phyloP scores from a whole-genome alignment of 768 basidiomycete genomes.

The Termitomyces sp. region DNA sequence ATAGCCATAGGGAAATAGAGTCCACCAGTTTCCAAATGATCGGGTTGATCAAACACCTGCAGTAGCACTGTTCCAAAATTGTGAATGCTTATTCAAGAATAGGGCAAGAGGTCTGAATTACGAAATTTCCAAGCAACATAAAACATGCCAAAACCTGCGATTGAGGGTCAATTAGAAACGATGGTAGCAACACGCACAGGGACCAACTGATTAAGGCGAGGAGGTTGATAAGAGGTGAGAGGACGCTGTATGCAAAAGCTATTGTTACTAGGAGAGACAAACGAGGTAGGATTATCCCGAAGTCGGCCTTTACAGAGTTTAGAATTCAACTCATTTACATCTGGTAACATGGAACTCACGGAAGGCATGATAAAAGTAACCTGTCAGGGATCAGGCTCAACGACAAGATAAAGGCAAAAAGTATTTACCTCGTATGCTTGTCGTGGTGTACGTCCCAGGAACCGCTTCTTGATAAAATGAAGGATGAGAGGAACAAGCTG shows the following conservation, averaged over 20 bases:
- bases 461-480: conserved; percentile 62
- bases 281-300: conserved; percentile 47
- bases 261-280: conserved; percentile 54
- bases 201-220: conserved; percentile 53
- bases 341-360: background rate
- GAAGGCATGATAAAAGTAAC: conserved; percentile 4
- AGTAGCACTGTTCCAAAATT: conserved; percentile 36
- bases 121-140: conserved; percentile 6
- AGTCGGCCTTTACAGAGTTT: conserved; percentile 28
- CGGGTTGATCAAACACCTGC: conserved; percentile 53
- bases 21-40: conserved; percentile 47
- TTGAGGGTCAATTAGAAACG: too few relatives aligned
- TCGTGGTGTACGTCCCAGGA: conserved; percentile 67
- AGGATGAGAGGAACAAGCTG: conserved; percentile 53
- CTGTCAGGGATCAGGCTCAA: background rate
- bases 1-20: conserved; percentile 46
- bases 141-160: conserved; percentile 3
- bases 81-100: background rate
- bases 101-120: background rate
- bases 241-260: conserved; percentile 56
- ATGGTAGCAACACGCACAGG: background rate
- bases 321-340: background rate
- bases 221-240: conserved; percentile 66
- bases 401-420: background rate
- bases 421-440: conserved; percentile 42